These are phyloP conservation scores for Bruguiera hainesii DNA, from an alignment of 441 rosid genomes.

Conservation along the genomic window DNA sequence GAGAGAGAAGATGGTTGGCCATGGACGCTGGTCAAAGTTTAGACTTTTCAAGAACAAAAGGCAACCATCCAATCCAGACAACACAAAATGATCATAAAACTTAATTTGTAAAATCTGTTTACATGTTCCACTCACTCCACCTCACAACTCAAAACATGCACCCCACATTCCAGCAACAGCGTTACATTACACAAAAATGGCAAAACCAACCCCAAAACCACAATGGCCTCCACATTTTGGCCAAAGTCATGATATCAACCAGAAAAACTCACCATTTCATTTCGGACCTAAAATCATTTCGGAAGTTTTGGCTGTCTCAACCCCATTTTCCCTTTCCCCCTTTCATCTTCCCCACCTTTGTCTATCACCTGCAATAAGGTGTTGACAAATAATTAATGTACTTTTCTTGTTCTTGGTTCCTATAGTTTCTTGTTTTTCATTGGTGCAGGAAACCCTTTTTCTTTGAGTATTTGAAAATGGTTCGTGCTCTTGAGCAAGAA, in stretches of 20 bases:
- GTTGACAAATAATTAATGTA: too few species aligned
- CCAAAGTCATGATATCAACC: slow-evolving; percentile 6
- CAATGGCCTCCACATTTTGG: slow-evolving; percentile 7
- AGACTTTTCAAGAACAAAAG: slow-evolving; percentile 23
- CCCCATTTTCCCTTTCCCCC: neutral
- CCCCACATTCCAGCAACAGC: slow-evolving; percentile 47
- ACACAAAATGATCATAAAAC: neutral
- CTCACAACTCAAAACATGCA: slow-evolving; percentile 38
- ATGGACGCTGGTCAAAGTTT: slow-evolving; percentile 15
- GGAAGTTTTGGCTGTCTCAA: slow-evolving; percentile 6
- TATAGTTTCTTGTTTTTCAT: neutral
- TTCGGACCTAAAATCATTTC: neutral
- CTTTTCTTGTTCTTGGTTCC: neutral
- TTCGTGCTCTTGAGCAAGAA: slow-evolving; percentile 46
- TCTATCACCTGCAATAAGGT: neutral
- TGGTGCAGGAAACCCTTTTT: neutral
- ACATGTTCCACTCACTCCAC: slow-evolving; percentile 10
- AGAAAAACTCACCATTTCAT: neutral
- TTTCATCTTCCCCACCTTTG: neutral
- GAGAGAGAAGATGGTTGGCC: neutral
- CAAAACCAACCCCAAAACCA: slow-evolving; percentile 2
- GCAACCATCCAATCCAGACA: slow-evolving; percentile 18
- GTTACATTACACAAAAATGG: neutral
- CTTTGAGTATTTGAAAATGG: slow-evolving; percentile 31
- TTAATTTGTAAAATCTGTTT: neutral